Evolutionary conservation across 108 stramenopile genomes (phyloP).

Genomic region (Craspedostauros australis): DNA sequence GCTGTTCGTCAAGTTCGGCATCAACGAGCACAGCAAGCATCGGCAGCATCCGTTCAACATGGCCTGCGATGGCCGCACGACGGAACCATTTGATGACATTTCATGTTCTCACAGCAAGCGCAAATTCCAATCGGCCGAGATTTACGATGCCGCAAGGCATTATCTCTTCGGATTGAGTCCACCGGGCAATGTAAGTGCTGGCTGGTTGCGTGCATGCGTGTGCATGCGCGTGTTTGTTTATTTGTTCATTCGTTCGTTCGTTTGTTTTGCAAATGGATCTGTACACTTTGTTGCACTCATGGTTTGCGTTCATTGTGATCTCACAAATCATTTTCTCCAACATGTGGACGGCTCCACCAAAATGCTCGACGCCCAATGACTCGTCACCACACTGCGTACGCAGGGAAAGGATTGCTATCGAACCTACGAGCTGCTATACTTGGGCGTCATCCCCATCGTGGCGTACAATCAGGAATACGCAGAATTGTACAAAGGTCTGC

Average conservation of each 20-base stretch:
- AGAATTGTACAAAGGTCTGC: conserved; percentile 14
- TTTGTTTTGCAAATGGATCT: no score
- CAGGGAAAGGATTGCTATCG: conserved; percentile 25
- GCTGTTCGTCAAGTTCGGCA: conserved; percentile 15
- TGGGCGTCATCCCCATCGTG: conserved; percentile 25
- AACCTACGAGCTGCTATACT: conserved; percentile 18
- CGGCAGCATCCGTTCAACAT: conserved; percentile 3
- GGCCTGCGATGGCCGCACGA: neutral
- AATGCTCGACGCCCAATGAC: no score
- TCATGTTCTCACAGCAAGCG: neutral
- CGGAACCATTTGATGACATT: neutral
- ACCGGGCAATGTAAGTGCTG: conserved; percentile 5
- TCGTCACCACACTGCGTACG: no score
- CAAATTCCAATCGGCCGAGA: neutral
- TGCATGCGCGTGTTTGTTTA: neutral
- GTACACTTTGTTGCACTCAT: no score
- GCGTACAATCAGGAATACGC: neutral
- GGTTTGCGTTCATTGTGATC: no score
- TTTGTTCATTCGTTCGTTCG: neutral
- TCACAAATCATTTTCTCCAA: no score
- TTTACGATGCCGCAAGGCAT: neutral
- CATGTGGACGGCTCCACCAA: no score
- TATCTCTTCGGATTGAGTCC: conserved; percentile 24
- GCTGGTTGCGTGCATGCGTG: neutral
- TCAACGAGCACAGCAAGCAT: neutral